Conservation (phyloP, 768 basidiomycete species). For the Lactarius vividus region DNA sequence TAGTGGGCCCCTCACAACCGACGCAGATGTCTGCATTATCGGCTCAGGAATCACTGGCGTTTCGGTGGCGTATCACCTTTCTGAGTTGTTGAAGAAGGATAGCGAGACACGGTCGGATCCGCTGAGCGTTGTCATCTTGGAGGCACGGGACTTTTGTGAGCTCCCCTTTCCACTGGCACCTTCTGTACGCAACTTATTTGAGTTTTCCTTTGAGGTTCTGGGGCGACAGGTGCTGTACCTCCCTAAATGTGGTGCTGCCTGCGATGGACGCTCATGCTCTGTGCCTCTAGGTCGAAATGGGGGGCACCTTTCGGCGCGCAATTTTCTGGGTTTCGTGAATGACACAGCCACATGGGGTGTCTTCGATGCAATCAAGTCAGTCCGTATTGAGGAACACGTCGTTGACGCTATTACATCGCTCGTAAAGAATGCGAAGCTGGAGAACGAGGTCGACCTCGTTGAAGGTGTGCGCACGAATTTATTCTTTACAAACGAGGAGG, state of each 20-base stretch:
- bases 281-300: slow-evolving; percentile 68
- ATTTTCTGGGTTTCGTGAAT: slow-evolving; percentile 46
- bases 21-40: slow-evolving; percentile 74
- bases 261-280: neutral
- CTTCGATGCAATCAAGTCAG: slow-evolving; percentile 53
- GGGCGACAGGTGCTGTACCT: slow-evolving; percentile 60
- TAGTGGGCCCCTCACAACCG: slow-evolving; percentile 50
- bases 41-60: slow-evolving; percentile 81
- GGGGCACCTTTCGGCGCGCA: slow-evolving; percentile 61
- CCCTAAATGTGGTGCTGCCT: neutral
- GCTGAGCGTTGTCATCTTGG: slow-evolving; percentile 62
- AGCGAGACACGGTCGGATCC: slow-evolving; percentile 26
- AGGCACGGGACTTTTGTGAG: slow-evolving; percentile 86
- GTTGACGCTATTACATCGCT: slow-evolving; percentile 47
- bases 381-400: slow-evolving; percentile 58
- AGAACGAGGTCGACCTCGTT: slow-evolving; percentile 58
- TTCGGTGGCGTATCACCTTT: slow-evolving; percentile 70
- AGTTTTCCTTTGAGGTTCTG: slow-evolving; percentile 49
- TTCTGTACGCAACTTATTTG: slow-evolving; percentile 2
- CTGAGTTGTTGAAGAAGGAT: slow-evolving; percentile 33
- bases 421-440: slow-evolving; percentile 44
- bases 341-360: slow-evolving; percentile 43
- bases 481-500: slow-evolving; percentile 48
- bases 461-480: slow-evolving; percentile 52
- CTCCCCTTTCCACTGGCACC: slow-evolving; percentile 17